A percentile compares a stretch with the other conserved stretches of the same genome.
These are phyloP conservation scores for Talaromyces amestolkiae DNA, from an alignment of 2,329 filamentous ascomycete species.

Conservation along the genomic window DNA sequence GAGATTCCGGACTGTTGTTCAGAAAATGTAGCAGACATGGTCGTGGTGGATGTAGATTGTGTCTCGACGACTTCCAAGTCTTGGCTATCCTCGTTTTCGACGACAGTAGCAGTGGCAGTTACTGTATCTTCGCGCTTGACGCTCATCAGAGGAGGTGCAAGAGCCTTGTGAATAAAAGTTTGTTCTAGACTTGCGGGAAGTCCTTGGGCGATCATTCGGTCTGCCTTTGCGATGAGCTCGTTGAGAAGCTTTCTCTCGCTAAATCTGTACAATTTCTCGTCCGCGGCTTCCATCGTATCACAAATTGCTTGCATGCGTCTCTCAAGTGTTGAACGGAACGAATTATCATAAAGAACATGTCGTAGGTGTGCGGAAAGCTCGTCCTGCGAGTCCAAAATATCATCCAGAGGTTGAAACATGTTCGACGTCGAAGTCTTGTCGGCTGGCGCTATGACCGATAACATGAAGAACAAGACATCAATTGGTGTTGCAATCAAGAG, in stretches of 20 bases:
- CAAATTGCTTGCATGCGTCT: slow-evolving; percentile 68
- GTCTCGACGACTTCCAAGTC: slow-evolving; percentile 30
- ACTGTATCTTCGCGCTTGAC: slow-evolving; percentile 58
- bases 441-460: slow-evolving; percentile 64
- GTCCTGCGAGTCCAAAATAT: slow-evolving; percentile 48
- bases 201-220: slow-evolving; percentile 60
- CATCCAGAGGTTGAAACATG: slow-evolving; percentile 50
- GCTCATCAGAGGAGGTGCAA: slow-evolving; percentile 73
- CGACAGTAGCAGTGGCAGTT: slow-evolving; percentile 23
- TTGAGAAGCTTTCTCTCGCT: slow-evolving; percentile 67
- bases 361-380: slow-evolving; percentile 43
- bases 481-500: slow-evolving; percentile 81
- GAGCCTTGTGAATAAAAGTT: slow-evolving; percentile 70
- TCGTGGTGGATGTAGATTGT: slow-evolving; percentile 34
- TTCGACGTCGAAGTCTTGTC: slow-evolving; percentile 40
- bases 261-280: slow-evolving; percentile 80
- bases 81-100: slow-evolving; percentile 28
- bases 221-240: slow-evolving; percentile 69
- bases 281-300: slow-evolving; percentile 77
- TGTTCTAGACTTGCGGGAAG: slow-evolving; percentile 82
- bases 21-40: slow-evolving; percentile 26
- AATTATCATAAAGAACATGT: slow-evolving; percentile 39
- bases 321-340: slow-evolving; percentile 54
- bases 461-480: slow-evolving; percentile 78
- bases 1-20: slow-evolving; percentile 35